Evolutionary conservation across 116 monocot species (phyloP).

Genomic region (Posidonia oceanica): DNA sequence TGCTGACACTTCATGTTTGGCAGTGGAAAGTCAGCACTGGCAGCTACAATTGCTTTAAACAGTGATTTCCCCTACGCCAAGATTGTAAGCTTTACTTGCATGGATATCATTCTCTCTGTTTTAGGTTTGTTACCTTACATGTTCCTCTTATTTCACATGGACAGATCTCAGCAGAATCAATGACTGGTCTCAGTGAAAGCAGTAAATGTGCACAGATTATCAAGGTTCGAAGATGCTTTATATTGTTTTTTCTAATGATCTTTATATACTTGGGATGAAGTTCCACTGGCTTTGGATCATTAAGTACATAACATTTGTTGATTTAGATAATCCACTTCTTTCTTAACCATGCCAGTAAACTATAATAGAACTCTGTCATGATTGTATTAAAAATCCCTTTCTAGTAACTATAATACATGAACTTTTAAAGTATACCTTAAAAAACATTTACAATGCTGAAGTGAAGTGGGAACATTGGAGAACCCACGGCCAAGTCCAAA

Average conservation of each 20-base stretch:
- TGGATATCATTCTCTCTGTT: constrained; percentile 3
- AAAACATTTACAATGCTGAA: no score
- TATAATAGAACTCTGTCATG: background rate
- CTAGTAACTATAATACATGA: no score
- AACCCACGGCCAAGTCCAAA: background rate
- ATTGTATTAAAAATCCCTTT: background rate
- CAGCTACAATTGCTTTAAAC: constrained; percentile 79
- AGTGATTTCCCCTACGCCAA: constrained; percentile 97
- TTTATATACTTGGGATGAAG: background rate
- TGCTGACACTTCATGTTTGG: constrained; percentile 7
- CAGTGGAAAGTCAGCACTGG: constrained; percentile 95
- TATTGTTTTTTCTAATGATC: background rate
- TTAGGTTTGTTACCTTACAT: background rate
- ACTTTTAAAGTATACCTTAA: no score
- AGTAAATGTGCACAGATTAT: constrained; percentile 88
- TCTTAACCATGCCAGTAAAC: background rate
- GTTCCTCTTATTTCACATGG: constrained; percentile 8
- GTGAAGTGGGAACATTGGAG: no score
- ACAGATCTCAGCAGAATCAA: constrained; percentile 91
- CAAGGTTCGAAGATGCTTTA: constrained; percentile 43
- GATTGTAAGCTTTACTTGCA: constrained; percentile 50
- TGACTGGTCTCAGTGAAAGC: constrained; percentile 88
- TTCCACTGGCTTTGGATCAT: no score
- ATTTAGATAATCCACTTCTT: background rate
- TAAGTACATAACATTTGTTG: no score